Evolutionary conservation across 1,139 yeast genomes (phyloP).

Genomic region (Yamadazyma sp.): DNA sequence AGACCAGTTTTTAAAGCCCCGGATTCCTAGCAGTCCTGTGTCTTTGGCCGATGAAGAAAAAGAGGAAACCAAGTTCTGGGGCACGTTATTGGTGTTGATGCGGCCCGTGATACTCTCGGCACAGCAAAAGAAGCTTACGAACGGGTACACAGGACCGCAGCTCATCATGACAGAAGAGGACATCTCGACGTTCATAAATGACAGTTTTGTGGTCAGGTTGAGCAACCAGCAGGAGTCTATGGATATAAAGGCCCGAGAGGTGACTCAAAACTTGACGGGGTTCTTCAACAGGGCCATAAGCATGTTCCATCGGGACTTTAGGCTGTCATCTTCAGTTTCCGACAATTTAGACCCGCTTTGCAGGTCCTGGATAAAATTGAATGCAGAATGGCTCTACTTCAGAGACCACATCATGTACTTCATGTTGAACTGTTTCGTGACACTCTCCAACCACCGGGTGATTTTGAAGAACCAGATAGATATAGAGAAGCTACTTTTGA

Average conservation of each 20-base stretch:
- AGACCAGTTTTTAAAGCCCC: slow-evolving; percentile 35
- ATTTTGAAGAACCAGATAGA: slow-evolving; percentile 23
- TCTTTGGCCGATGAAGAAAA: slow-evolving; percentile 5
- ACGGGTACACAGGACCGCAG: slow-evolving; percentile 15
- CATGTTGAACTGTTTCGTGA: slow-evolving; percentile 30
- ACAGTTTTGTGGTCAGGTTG: slow-evolving; percentile 18
- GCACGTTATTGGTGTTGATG: slow-evolving; percentile 18
- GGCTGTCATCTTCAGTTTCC: neutral
- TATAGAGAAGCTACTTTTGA: slow-evolving; percentile 29
- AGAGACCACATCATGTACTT: slow-evolving; percentile 30
- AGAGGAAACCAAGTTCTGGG: slow-evolving; percentile 24
- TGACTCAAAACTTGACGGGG: slow-evolving; percentile 28
- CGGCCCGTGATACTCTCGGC: slow-evolving; percentile 19
- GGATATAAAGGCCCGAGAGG: slow-evolving; percentile 32
- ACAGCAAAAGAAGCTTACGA: slow-evolving; percentile 12
- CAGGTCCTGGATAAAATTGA: slow-evolving; percentile 22
- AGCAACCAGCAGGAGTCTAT: slow-evolving; percentile 20
- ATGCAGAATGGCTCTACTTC: slow-evolving; percentile 33
- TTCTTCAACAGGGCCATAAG: slow-evolving; percentile 28
- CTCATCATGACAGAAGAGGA: slow-evolving; percentile 30
- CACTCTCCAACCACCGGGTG: slow-evolving; percentile 25
- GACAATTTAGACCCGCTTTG: slow-evolving; percentile 8
- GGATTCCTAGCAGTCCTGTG: slow-evolving; percentile 11
- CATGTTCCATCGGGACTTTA: slow-evolving; percentile 24
- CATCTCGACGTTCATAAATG: slow-evolving; percentile 26